Conservation (phyloP, 257 asterid genomes). For the Nicotiana undulata region DNA sequence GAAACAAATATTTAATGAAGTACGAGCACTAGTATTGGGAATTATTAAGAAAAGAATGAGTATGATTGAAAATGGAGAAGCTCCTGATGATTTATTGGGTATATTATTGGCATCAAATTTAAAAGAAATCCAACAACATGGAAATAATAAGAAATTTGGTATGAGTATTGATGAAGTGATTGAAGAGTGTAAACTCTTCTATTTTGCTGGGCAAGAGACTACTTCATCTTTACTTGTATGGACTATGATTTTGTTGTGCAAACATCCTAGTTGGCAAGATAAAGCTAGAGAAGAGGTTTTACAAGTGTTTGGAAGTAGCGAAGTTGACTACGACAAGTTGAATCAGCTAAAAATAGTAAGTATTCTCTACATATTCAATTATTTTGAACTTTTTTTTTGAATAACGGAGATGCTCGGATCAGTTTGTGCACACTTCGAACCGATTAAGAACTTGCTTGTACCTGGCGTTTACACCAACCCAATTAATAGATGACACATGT, state of each 20-base stretch:
- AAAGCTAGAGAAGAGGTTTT: conserved; percentile 23
- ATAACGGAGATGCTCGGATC: too few relatives aligned
- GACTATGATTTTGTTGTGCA: conserved; percentile 23
- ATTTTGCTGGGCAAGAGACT: conserved; percentile 27
- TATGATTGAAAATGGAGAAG: conserved; percentile 5
- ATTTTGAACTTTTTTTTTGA: not conserved
- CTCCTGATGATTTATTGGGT: conserved; percentile 18
- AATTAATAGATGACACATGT: too few relatives aligned
- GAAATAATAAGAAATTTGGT: conserved; percentile 4
- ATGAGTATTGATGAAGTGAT: conserved; percentile 21
- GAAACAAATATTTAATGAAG: conserved; percentile 13
- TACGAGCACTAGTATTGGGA: not conserved
- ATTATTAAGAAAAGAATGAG: conserved; percentile 11
- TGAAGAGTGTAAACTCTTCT: conserved; percentile 29
- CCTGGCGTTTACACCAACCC: too few relatives aligned
- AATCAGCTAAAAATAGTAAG: conserved; percentile 21
- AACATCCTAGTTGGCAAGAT: conserved; percentile 17
- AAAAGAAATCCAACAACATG: conserved; percentile 15
- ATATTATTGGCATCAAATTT: conserved; percentile 15
- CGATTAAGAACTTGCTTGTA: too few relatives aligned
- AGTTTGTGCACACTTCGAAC: not conserved
- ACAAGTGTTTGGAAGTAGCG: conserved; percentile 2
- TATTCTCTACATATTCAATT: not conserved
- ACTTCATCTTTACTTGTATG: conserved; percentile 18
- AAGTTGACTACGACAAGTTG: conserved; percentile 15